Evolutionary conservation across 2,329 filamentous ascomycete species (phyloP).

Genomic region (Neonectria magnoliae): DNA sequence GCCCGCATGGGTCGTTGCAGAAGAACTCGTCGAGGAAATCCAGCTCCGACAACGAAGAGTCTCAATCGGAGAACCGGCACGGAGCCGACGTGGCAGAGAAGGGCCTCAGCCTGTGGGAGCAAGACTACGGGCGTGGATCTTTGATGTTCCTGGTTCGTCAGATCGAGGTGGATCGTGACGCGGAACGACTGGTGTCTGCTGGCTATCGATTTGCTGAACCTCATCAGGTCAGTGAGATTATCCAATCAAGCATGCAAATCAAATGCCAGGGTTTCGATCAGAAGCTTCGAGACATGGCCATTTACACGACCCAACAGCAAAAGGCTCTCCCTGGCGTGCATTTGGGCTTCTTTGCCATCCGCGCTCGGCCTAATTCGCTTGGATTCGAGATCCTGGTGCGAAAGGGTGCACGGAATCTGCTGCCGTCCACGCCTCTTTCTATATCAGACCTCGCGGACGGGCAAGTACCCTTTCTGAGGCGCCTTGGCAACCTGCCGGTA

Average conservation of each 20-base stretch:
- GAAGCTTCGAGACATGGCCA: constrained; percentile 72
- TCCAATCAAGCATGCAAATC: constrained; percentile 80
- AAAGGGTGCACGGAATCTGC: constrained; percentile 64
- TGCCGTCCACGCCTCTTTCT: constrained; percentile 68
- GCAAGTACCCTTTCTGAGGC: constrained; percentile 64
- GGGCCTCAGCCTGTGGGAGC: constrained; percentile 42
- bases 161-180: constrained; percentile 66
- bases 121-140: constrained; percentile 74
- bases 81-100: constrained; percentile 55
- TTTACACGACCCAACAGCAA: constrained; percentile 59
- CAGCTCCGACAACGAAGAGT: constrained; percentile 21
- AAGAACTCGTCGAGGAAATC: constrained; percentile 30
- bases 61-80: constrained; percentile 31
- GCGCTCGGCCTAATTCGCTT: constrained; percentile 59
- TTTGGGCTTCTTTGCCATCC: constrained; percentile 67
- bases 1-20: constrained; percentile 28
- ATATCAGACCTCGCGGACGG: constrained; percentile 62
- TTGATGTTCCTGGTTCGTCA: constrained; percentile 81
- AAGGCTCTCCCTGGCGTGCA: constrained; percentile 65
- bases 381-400: constrained; percentile 73
- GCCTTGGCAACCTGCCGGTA: constrained; percentile 58
- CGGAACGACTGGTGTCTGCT: constrained; percentile 70
- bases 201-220: constrained; percentile 83
- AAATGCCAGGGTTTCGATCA: constrained; percentile 67
- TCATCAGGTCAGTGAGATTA: constrained; percentile 72